Percentiles rank a stretch among this genome's conserved stretches.
Evolutionary conservation across 441 rosid species (phyloP).

Genomic region (Populus trichocarpa): DNA sequence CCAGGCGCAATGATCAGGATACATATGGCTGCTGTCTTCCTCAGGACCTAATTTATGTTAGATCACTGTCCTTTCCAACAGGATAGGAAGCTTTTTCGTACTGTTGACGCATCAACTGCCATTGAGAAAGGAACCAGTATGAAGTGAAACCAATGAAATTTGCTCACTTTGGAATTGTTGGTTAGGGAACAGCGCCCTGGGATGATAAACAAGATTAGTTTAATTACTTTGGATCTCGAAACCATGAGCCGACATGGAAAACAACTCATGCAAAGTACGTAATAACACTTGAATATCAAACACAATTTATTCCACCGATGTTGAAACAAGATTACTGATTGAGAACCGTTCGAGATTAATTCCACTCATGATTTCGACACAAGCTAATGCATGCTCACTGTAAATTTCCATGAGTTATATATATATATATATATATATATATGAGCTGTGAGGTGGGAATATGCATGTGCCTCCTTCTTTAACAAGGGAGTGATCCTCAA

Average conservation of each 20-base stretch:
- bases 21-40: no score
- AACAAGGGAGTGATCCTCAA: background rate
- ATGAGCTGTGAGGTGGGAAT: background rate
- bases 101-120: no score
- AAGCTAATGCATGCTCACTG: background rate
- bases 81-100: no score
- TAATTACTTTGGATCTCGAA: conserved; percentile 14
- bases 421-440: no score
- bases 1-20: no score
- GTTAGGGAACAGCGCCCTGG: background rate
- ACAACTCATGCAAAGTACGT: background rate
- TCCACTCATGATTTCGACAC: background rate
- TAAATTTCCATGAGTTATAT: background rate
- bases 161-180: background rate
- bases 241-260: background rate
- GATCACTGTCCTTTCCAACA: no score
- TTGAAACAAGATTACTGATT: background rate
- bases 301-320: background rate
- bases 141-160: background rate
- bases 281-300: background rate
- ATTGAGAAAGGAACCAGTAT: no score
- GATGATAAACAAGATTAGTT: conserved; percentile 12
- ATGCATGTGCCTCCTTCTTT: conserved; percentile 3
- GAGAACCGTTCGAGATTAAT: background rate
- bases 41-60: no score